Evolutionary conservation across 495 filamentous ascomycete species (phyloP), one percentile per base, ranked within the genome.

Genomic region (Talaromyces trachyspermus): DNA sequence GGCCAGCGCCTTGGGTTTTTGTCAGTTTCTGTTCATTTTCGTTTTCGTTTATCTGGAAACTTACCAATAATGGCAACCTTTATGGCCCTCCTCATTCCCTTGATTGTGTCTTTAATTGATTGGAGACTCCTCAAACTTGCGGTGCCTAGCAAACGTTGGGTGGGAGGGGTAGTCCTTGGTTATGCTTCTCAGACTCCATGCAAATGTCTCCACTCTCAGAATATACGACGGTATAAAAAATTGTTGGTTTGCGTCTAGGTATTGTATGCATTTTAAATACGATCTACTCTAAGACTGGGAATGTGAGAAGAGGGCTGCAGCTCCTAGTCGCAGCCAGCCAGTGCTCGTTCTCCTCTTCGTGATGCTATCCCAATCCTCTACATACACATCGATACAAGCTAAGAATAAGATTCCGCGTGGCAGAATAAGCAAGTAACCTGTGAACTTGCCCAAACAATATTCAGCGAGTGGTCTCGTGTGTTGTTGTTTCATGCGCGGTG

Each of bases 1-100:
- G 87, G 2, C 89, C 89, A 42, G 84, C 88, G 41, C 89, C 89
- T 80, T 43, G 15, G 27, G 33, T 41, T 17, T 9, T 26, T 9
- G 39, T 14, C 7, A 40, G 15, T 17, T 15, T 40, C 19, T 9
- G 18, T 33, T 42, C 1, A 4, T n/a, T 14, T n/a, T 17, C 14
- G 23, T 18, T 10, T 42, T 7, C 14, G n/a, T n/a, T 42, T 14
- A 1, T 23, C 17, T 12, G 20, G 23, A 30, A n/a, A 70, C 71
- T 49, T 49, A 81, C 83, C 83, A 40, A 88, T 77, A 41, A 88
- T 79, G 38, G 81, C 83, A 10, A 86, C 80, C 19, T 65, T 80
- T 60, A 84, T 84, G 4, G 71, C 51, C 50, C 48, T 24, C 55
- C 62, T 64, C 4, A 42, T 48, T 11, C 50, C 24, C 17, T 45